phyloP scores from a whole-genome alignment of 805 yeast species.

The Barnettozyma vustinii region DNA sequence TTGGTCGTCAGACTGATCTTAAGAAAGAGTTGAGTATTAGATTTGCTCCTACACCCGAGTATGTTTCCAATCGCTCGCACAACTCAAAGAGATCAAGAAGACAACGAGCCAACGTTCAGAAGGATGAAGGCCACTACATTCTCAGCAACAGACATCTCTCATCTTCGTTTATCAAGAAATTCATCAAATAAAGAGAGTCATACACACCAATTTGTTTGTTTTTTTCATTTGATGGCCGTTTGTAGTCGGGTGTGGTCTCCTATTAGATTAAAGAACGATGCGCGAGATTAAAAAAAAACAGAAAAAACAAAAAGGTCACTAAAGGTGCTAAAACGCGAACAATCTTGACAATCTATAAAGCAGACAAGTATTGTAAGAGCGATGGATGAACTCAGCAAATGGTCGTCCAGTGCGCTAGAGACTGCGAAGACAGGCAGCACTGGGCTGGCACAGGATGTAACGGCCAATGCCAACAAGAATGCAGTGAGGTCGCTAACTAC shows the following conservation, averaged over 20 bases:
- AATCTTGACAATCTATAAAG: too few species aligned
- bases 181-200: background rate
- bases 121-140: background rate
- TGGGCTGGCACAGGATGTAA: background rate
- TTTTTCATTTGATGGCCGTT: background rate
- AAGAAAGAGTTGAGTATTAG: slow-evolving; percentile 11
- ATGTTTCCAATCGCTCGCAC: slow-evolving; percentile 1
- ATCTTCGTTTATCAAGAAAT: background rate
- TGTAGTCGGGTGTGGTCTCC: background rate
- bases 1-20: background rate
- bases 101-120: too few species aligned
- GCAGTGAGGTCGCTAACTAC: slow-evolving; percentile 1
- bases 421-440: background rate
- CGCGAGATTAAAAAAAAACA: background rate
- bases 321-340: background rate
- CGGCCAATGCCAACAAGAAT: slow-evolving; percentile 1
- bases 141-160: background rate
- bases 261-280: too few species aligned
- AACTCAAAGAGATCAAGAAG: background rate
- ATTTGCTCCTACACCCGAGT: slow-evolving; percentile 18
- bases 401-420: background rate
- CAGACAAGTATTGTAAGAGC: background rate
- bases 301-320: background rate
- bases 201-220: too few species aligned
- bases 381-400: background rate